These are phyloP conservation scores for Diaporthe sp. DNA, from an alignment of 2,329 filamentous ascomycete genomes.

Conservation along the genomic window DNA sequence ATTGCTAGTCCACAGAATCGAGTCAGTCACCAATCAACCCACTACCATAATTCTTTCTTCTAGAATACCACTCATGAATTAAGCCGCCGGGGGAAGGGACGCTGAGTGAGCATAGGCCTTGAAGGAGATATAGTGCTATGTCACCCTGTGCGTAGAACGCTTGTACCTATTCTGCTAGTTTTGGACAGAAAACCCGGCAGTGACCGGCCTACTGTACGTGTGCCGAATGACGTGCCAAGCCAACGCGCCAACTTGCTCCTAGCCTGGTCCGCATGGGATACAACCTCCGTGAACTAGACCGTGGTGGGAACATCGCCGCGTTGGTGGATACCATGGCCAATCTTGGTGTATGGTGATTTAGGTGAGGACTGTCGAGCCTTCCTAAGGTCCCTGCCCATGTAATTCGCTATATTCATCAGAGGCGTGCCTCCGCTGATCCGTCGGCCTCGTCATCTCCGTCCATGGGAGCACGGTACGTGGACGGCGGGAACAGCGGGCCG, in stretches of 20 bases:
- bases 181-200: background rate
- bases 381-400: background rate
- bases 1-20: background rate
- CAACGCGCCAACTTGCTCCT: background rate
- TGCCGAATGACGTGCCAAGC: constrained; percentile 1
- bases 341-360: background rate
- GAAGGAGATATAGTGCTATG: background rate
- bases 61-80: background rate
- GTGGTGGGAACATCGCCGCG: background rate
- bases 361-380: background rate
- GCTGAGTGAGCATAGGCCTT: background rate
- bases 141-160: background rate
- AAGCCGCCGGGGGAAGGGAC: background rate
- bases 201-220: background rate
- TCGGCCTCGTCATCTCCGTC: background rate
- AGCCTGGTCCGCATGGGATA: background rate
- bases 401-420: background rate
- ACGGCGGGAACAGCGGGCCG: background rate
- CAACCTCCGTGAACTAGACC: background rate
- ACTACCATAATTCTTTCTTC: background rate
- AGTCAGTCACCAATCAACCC: background rate
- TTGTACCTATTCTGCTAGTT: background rate
- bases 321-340: background rate
- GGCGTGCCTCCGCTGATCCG: background rate
- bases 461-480: no score